Base-by-base conservation (phyloP, 345 rosid genomes). In the Turnera subulata region DNA sequence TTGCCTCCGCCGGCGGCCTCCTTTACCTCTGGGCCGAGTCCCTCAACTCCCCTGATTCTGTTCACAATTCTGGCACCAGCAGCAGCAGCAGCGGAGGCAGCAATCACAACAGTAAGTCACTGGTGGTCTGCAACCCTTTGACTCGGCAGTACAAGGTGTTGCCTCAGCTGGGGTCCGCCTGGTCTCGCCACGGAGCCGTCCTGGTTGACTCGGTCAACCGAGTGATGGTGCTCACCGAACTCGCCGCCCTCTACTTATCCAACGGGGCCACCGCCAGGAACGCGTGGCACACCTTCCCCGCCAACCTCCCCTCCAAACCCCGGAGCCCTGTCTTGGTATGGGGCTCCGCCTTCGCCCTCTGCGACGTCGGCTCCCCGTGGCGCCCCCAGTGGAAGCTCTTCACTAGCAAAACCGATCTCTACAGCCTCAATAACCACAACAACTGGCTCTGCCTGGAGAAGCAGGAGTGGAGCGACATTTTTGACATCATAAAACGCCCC, bases 361-460 rank as follows among this genome's bases (percentile, higher is more conserved):
- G 96, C 45, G 96, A 91, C 50, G 83, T 91, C 11, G 96, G 98
- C 45, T 85, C 98, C 4, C 92, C 92, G 0, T 91, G 96, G 95
- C 75, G 96, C 50, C 78, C 84, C 29, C 89, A 88, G 50, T 85
- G 98, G 98, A 84, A 88, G 69, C 80, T 88, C 10, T 88, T 85
- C 69, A 75, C 77, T 0, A 85, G 95, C 52, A 67, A 40, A 1
- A 45, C 57, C 23, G 37, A 18, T 47, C 65, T 54, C 33, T 11
- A 16, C 46, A 40, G 10, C n/a, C 35, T 42, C 3, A 63, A 33
- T 12, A 50, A 32, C 56, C 85, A 60, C 62, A 80, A 76, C 37
- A 79, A 73, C 19, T 91, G 98, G 96, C 68, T 72, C 57, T 80
- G 96, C 25, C 63, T 84, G 37, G 96, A 85, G 80, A 88, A 72